Base-by-base conservation (phyloP, 1,284 basidiomycete genomes). In the Malassezia furfur region DNA sequence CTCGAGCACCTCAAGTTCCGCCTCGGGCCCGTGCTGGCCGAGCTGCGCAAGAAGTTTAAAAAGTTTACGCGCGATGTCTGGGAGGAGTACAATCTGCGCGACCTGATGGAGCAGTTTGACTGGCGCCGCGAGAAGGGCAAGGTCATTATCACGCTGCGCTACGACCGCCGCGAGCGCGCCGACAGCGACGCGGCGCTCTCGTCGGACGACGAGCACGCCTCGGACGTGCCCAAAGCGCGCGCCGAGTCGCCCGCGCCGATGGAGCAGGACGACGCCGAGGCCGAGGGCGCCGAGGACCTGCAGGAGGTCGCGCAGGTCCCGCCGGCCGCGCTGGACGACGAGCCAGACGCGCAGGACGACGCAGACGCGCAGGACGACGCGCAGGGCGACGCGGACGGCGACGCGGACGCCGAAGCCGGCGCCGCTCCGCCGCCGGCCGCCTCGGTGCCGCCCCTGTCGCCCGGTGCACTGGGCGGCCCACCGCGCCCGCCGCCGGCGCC, bases 31-130 rank as follows among this genome's bases (percentile, higher is more conserved):
- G 85, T 96, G 47, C 77, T 96, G 37, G 82, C 81, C 2, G 91
- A 96, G 74, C 78, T 99, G 63, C 89, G 89, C 78, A 83, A 89
- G 72, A 91, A 93, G 77, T 93, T 87, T 77, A 90, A 90, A 78
- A 81, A 87, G 63, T 93, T 94, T 70, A 87, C 84, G 0, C 87
- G 90, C 73, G 79, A 82, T 39, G 86, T 88, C 40, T 82, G 81
- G 70, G 64, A 66, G 48, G 73, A 76, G 63, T 72, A 74, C 60
- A 75, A 77, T 48, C 65, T 76, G 57, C 59, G 64, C n/a, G 61
- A 65, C 35, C 69, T 76, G 34, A 75, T 74, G 54, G 65, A 71
- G 40, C 60, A 64, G 22, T 76, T 73, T 56, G 65, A 66, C 1
- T 69, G 59, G 58, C 50, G 53, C 39, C 63, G 68, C 35, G 69